These are phyloP conservation scores for Ambrosiella beaveri DNA, from an alignment of 2,329 filamentous ascomycete genomes.

Conservation along the genomic window DNA sequence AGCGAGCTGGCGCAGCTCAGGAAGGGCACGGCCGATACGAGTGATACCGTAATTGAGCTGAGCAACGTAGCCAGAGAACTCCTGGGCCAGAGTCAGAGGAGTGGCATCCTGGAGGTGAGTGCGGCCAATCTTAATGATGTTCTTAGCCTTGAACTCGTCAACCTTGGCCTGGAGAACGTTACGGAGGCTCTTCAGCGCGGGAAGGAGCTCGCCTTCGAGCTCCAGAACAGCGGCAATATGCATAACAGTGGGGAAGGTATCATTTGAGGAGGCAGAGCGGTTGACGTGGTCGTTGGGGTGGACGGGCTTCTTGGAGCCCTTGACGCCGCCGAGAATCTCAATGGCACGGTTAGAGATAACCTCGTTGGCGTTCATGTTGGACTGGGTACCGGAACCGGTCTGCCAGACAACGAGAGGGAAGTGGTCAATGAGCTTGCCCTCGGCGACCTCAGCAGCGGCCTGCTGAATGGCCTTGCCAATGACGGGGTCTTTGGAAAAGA, in stretches of 20 bases:
- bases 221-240: constrained; percentile 95
- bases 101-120: constrained; percentile 97
- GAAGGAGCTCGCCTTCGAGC: constrained; percentile 70
- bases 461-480: constrained; percentile 86
- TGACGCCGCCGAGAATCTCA: constrained; percentile 84
- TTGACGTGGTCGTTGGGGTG: constrained; percentile 99
- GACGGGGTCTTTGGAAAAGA: constrained; percentile 49
- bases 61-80: constrained; percentile 93
- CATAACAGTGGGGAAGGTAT: constrained; percentile 99
- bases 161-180: constrained; percentile 76
- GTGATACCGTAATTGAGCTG: constrained; percentile 84
- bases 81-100: constrained; percentile 84
- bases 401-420: constrained; percentile 99
- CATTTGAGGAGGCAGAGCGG: constrained; percentile 96
- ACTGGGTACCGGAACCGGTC: constrained; percentile 95
- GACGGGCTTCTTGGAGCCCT: constrained; percentile 95
- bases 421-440: constrained; percentile 86
- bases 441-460: constrained; percentile 82
- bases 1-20: constrained; percentile 70
- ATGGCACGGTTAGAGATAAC: constrained; percentile 99
- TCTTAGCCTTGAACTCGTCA: constrained; percentile 63
- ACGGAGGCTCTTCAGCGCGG: constrained; percentile 65
- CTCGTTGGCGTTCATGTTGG: constrained; percentile 99
- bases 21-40: constrained; percentile 67
- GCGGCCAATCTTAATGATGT: constrained; percentile 97